Base-by-base conservation (phyloP, 176 grass and related monocot species). In the Eleusine coracana region DNA sequence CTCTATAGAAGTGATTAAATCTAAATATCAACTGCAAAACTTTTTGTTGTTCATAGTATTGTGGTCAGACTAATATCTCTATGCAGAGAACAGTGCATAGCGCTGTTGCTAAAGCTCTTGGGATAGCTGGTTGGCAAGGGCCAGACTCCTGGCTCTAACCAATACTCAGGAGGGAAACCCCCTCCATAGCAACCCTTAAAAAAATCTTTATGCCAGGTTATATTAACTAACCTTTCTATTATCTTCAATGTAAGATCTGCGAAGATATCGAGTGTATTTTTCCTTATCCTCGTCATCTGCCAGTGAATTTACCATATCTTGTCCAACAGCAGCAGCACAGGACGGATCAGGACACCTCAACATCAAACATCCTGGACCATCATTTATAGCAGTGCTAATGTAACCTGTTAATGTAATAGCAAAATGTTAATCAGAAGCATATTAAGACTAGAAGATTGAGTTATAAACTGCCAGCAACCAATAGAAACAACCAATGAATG, bases 241-340 rank as follows among this genome's bases (percentile, higher is more conserved):
- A 92, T 99, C 97, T 92, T 99, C 97, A 7, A 99, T 89, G 86
- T 99, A 99, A 79, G 97, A 99, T 85, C 97, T 94, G 67, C 90
- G 70, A 79, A 99, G 83, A 92, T 96, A 99, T 18, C 97, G 85
- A 25, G 42, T 79, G 81, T 99, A 99, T 80, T 96, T 99, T 81
- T 96, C 85, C 68, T 46, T 94, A 88, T 96, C 91, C 73, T 96
- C 93, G 3, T 83, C 70, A 78, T 85, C 83, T 87, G 93, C 81
- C 71, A 92, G 85, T 6, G 29, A 71, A 78, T 92, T 88, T 77
- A 99, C 82, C 91, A 96, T 99, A 85, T 94, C 83, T 90, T 92
- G 87, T 45, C 97, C 86, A 90, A 90, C 91, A 71, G 91, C 97
- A 54, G 97, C 93, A 87, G 67, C 84, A 86, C 93, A 99, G 29